Evolutionary conservation across 2,329 filamentous ascomycete species (phyloP), one percentile per base, ranked within the genome.

Genomic region (Cytospora paraplurivora): DNA sequence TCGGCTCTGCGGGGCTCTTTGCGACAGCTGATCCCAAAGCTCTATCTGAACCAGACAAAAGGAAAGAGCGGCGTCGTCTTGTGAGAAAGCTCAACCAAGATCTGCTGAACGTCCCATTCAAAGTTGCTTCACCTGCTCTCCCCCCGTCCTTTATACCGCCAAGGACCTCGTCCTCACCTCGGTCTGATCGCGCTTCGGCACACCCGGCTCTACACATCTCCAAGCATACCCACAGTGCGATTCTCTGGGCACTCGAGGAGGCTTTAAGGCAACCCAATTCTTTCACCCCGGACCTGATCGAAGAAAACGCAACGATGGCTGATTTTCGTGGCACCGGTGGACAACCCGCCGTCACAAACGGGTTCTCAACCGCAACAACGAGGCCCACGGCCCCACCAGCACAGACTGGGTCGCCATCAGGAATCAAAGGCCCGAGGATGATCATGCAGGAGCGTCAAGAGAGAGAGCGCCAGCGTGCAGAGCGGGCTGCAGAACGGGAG

Each of bases 251-350:
- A 44, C 86, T 98, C 63, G 93, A 98, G 80, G 92, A 96, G 79
- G 92, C 92, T 44, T 84, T 98, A 69, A 89, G 93, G 69, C 85
- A 89, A 54, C 93, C 94, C 2, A 85, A 92, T 69, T 81, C 87
- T 56, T 96, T 98, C 77, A 96, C 93, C 10, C 84, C 90, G 32
- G 93, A 97, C 76, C 79, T 88, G 69, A 84, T 88, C 66, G 95
- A 99, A 82, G 91, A 96, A 80, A 90, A 91, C 84, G 91, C 93
- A 70, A 86, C 87, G 72, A 98, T 99, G 93, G 90, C 93, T 70
- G 93, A 97, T 75, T 82, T 97, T 70, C 76, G 81, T 67, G 75
- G 75, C 65, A 82, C 86, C 72, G 85, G 86, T 73, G 81, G 81
- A 71, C 79, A 81, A 68, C 80, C 82, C 70, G 77, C 79, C 69